Conservation (phyloP, 2,329 filamentous ascomycete genomes). For the Beauveria bassiana region DNA sequence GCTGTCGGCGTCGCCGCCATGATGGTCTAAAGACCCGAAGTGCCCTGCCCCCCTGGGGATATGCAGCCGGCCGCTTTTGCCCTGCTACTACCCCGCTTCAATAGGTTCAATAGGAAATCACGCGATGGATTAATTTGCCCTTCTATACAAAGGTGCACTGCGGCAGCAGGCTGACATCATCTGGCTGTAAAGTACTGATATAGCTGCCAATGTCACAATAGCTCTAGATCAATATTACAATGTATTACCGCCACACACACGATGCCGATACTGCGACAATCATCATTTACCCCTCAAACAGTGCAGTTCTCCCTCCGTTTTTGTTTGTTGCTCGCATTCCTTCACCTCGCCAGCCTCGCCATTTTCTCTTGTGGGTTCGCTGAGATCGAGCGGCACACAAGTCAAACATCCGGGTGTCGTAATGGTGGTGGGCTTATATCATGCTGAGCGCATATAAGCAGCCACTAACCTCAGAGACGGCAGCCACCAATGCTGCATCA, state of each 20-base stretch:
- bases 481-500: neutral
- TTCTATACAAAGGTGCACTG: neutral
- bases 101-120: neutral
- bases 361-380: no score
- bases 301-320: neutral
- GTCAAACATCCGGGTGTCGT: neutral
- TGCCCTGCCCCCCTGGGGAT: no score
- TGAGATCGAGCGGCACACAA: no score
- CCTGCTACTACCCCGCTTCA: neutral
- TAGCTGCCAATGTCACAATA: neutral
- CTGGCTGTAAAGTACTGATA: neutral
- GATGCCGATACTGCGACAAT: no score
- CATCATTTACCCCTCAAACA: no score
- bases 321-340: neutral
- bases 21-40: neutral
- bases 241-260: neutral
- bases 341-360: no score
- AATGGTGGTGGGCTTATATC: neutral
- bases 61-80: neutral
- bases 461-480: neutral
- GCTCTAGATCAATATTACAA: neutral
- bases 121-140: neutral
- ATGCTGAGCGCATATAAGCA: neutral
- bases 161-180: neutral
- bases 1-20: conserved; percentile 3